These are phyloP conservation scores for Nothopassalora personata DNA, from an alignment of 2,329 filamentous ascomycete species.

Conservation along the genomic window DNA sequence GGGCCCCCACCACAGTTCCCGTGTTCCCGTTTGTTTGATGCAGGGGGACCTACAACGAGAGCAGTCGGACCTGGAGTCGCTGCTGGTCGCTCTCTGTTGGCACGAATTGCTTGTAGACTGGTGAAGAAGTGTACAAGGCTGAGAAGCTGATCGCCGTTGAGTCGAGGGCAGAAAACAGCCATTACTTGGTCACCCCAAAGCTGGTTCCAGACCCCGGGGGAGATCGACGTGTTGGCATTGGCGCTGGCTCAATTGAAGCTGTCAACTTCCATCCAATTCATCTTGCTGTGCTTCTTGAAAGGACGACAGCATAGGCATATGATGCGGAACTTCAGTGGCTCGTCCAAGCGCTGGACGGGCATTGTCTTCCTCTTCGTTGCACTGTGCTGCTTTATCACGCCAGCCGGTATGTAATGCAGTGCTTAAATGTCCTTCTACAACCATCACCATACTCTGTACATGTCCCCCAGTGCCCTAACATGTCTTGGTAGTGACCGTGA, in stretches of 20 bases:
- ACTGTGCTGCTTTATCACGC: constrained; percentile 56
- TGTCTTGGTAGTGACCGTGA: constrained; percentile 64
- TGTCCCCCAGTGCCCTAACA: background rate
- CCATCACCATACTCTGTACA: too few relatives aligned
- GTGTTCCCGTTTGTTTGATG: too few relatives aligned
- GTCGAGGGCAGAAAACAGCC: background rate
- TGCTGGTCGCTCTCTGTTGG: too few relatives aligned
- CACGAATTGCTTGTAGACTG: too few relatives aligned
- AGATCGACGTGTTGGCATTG: constrained; percentile 5
- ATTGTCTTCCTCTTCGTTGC: constrained; percentile 56
- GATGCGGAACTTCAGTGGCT: constrained; percentile 23
- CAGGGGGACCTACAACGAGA: too few relatives aligned
- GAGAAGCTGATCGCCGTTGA: background rate
- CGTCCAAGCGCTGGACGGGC: constrained; percentile 60
- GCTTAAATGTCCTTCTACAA: background rate
- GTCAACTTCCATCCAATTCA: background rate
- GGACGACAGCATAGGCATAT: constrained; percentile 7
- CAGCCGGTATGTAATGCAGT: constrained; percentile 52
- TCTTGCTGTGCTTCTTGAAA: constrained; percentile 4
- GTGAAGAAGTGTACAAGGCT: background rate
- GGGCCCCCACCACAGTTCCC: too few relatives aligned
- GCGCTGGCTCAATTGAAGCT: background rate
- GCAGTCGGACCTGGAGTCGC: too few relatives aligned
- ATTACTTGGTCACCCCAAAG: too few relatives aligned
- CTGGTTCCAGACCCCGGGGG: background rate